phyloP scores from a whole-genome alignment of 768 basidiomycete species.

The Kwoniella dejecticola region DNA sequence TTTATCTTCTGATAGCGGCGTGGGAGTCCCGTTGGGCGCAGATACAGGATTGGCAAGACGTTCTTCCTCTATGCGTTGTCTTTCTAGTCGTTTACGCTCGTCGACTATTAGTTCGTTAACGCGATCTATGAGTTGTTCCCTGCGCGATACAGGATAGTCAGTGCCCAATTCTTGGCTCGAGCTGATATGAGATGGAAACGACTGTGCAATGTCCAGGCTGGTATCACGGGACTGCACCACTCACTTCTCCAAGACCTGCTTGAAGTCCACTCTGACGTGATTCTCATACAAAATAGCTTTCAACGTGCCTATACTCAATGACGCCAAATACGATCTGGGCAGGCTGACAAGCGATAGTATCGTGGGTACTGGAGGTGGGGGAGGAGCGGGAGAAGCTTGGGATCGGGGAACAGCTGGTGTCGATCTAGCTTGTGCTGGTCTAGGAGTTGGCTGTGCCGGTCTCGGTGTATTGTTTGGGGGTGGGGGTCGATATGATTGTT shows the following conservation, averaged over 20 bases:
- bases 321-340: conserved; percentile 62
- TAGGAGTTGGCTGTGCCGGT: conserved; percentile 34
- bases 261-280: conserved; percentile 63
- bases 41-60: conserved; percentile 27
- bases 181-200: too few relatives aligned
- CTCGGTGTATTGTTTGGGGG: not conserved
- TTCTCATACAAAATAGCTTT: conserved; percentile 80
- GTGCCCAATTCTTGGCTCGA: too few relatives aligned
- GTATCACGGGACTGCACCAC: conserved; percentile 15
- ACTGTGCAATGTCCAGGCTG: too few relatives aligned
- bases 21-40: not conserved
- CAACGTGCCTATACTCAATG: conserved; percentile 69
- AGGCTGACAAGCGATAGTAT: conserved; percentile 71
- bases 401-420: conserved; percentile 38
- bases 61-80: conserved; percentile 47
- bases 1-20: not conserved
- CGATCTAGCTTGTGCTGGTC: conserved; percentile 15
- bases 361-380: conserved; percentile 61
- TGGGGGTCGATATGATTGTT: conserved; percentile 26
- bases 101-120: conserved; percentile 50
- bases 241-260: conserved; percentile 75
- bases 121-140: conserved; percentile 47
- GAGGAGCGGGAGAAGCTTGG: conserved; percentile 55
- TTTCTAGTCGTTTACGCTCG: conserved; percentile 52
- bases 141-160: conserved; percentile 1